phyloP scores from a whole-genome alignment of 306 rosid genomes.

The Crotalaria pallida region DNA sequence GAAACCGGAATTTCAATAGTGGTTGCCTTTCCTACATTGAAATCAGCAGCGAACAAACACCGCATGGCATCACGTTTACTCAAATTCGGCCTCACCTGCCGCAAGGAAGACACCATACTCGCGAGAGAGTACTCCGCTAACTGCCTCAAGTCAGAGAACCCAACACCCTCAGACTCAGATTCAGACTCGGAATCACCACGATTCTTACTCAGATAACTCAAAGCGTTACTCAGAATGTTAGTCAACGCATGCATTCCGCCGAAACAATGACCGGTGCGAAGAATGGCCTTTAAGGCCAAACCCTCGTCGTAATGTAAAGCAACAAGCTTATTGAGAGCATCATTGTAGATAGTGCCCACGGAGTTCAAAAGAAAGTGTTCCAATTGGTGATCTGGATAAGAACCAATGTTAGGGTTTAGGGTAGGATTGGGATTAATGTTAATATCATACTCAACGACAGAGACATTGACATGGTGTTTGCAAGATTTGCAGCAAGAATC shows the following conservation, averaged over 20 bases:
- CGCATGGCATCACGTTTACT: slow-evolving; percentile 77
- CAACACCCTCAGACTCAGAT: slow-evolving; percentile 29
- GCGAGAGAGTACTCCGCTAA: slow-evolving; percentile 55
- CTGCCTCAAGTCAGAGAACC: slow-evolving; percentile 59
- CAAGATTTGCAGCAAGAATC: slow-evolving; percentile 30
- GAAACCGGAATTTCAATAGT: slow-evolving; percentile 48
- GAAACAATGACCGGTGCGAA: slow-evolving; percentile 59
- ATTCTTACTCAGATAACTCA: slow-evolving; percentile 47
- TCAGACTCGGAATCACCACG: slow-evolving; percentile 24
- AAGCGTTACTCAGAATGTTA: slow-evolving; percentile 49
- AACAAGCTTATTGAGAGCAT: slow-evolving; percentile 58
- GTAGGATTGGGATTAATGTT: slow-evolving; percentile 16
- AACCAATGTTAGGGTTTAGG: slow-evolving; percentile 28
- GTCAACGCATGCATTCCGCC: slow-evolving; percentile 61
- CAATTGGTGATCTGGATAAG: slow-evolving; percentile 63
- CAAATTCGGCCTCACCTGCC: slow-evolving; percentile 56
- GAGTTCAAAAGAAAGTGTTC: slow-evolving; percentile 52
- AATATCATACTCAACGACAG: too few relatives aligned
- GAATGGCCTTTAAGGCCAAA: slow-evolving; percentile 42
- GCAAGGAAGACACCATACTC: slow-evolving; percentile 59
- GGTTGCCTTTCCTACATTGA: slow-evolving; percentile 63
- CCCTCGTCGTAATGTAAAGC: slow-evolving; percentile 56
- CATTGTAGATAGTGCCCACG: slow-evolving; percentile 48
- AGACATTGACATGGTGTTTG: slow-evolving; percentile 18
- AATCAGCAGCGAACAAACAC: slow-evolving; percentile 75